Base-by-base conservation (phyloP, 2,329 filamentous ascomycete species). In the Diaporthe sp. region DNA sequence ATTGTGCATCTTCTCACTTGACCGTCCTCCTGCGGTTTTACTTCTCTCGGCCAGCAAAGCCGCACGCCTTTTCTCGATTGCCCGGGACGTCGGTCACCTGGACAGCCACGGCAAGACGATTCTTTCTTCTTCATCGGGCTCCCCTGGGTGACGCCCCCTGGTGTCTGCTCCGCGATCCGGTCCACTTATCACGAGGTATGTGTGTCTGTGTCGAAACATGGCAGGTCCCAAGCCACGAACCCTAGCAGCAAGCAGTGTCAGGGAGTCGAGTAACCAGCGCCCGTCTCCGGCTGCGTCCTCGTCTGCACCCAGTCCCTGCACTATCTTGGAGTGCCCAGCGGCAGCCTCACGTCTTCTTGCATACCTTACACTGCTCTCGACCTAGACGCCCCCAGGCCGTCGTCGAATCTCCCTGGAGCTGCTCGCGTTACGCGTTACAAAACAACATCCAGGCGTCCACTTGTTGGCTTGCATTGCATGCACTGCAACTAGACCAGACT, bases 371-470 rank as follows among this genome's bases (percentile, higher is more conserved):
- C 68, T 74, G 69, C 72, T 70, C 27, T 69, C 73, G 68, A 72
- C 59, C 79, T 80, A 81, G 80, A 71, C 70, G 65, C 73, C 66
- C 65, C 73, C 51, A 70, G 58, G 75, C 70, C 73, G 50, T 68
- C 70, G 44, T 73, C 75, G 59, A 50, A 70, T 51, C 53, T 37
- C 66, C 55, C 44, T 39, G 70, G 59, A 68, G 71, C 71, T 73
- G 51, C 55, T 37, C 65, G 47, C 68, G 58, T 68, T 37, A 50
- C 65, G 47, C 68, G 51, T 68, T 44, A 50, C 72, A 65, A 68
- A 42, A 25, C 35, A 47, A 35, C 51, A 51, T 32, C 50, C 32
- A 50, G 59, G 63, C 44, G 53, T 56, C 56, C 56, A 27, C 70
- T 32, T 55, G 55, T 63, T 63, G 44, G 70, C 58, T 39, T 71